Evolutionary conservation across 352 stramenopile species (phyloP).

Genomic region (Phytophthora sp.): DNA sequence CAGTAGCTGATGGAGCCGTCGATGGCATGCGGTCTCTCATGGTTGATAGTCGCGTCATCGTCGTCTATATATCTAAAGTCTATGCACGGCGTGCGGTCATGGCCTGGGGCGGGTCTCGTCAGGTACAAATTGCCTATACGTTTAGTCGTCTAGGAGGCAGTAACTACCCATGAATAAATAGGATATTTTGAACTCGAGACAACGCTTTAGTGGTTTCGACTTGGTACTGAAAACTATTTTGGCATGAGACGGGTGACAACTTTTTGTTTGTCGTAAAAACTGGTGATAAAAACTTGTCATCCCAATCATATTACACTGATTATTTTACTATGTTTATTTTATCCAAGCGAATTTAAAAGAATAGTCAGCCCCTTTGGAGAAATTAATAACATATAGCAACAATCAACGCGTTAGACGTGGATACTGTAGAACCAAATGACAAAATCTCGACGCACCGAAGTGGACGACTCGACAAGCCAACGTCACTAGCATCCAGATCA

Average conservation of each 20-base stretch:
- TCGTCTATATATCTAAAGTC: too few relatives aligned
- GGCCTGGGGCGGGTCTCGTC: too few relatives aligned
- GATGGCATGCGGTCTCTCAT: conserved; percentile 11
- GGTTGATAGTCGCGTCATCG: conserved; percentile 18
- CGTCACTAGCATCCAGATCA: conserved; percentile 36
- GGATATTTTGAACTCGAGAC: too few relatives aligned
- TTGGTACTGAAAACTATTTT: too few relatives aligned
- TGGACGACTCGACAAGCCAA: conserved; percentile 27
- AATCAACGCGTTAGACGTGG: not conserved
- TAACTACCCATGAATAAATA: conserved; percentile 2
- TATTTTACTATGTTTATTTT: too few relatives aligned
- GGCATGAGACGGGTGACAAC: too few relatives aligned
- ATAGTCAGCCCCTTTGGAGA: conserved; percentile 28
- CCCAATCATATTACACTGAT: not conserved
- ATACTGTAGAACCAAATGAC: too few relatives aligned
- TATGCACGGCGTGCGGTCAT: conserved; percentile 17
- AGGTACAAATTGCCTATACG: too few relatives aligned
- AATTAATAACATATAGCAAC: not conserved
- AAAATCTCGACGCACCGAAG: conserved; percentile 35
- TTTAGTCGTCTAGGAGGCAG: not conserved
- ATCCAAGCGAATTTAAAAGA: conserved; percentile 37
- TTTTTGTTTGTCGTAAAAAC: not conserved
- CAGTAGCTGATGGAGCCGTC: not conserved
- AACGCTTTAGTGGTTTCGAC: too few relatives aligned
- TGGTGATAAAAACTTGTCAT: not conserved